Percentiles rank a stretch among this genome's conserved stretches.
Evolutionary conservation across 163 green algal species (phyloP).

Genomic region (Scenedesmus sp.): DNA sequence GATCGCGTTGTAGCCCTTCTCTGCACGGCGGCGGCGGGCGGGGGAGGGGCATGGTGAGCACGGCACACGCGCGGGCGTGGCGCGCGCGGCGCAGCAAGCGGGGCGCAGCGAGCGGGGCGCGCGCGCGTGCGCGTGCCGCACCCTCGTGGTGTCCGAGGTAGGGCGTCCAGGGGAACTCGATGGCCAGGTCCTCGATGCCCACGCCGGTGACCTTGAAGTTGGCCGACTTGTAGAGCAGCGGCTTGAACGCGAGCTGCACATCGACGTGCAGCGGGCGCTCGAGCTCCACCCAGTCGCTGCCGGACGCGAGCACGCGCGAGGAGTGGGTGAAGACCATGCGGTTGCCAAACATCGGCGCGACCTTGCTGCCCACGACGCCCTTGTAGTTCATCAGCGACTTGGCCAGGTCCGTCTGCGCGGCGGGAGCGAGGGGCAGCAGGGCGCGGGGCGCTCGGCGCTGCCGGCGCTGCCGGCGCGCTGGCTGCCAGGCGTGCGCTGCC

Average conservation of each 20-base stretch:
- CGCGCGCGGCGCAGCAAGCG: no score
- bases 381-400: slow-evolving; percentile 12
- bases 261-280: slow-evolving; percentile 25
- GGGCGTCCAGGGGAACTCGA: slow-evolving; percentile 13
- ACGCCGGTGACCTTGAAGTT: slow-evolving; percentile 25
- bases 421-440: no score
- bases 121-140: not conserved
- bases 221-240: slow-evolving; percentile 12
- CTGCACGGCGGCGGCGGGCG: not conserved
- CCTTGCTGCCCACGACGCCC: not conserved
- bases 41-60: not conserved
- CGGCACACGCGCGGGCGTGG: no score
- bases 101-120: no score
- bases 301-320: slow-evolving; percentile 5
- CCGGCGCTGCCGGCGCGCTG: no score
- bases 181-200: slow-evolving; percentile 25
- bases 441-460: no score
- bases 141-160: slow-evolving; percentile 30
- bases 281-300: slow-evolving; percentile 11
- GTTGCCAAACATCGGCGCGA: slow-evolving; percentile 18
- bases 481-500: no score
- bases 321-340: slow-evolving; percentile 13
- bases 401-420: slow-evolving; percentile 10
- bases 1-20: slow-evolving; percentile 26
- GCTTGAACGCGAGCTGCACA: not conserved